Evolutionary conservation across 192 early-diverging fungal species (phyloP), one percentile per base, ranked within the genome.

Genomic region (Backusella luteola): DNA sequence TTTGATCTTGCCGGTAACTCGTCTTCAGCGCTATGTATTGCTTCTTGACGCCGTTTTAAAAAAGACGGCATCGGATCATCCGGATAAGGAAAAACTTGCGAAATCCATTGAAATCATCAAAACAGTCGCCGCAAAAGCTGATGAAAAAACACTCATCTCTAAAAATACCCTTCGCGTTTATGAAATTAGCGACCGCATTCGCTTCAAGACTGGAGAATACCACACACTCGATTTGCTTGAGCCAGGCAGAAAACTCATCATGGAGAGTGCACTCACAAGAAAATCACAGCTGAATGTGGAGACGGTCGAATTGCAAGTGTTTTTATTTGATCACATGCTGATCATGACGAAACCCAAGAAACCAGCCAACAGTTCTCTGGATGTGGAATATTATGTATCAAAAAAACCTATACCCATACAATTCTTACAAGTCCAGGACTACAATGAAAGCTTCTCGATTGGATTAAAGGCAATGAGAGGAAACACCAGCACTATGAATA

Each of bases 291-390:
- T 77, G 52, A 73, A 75, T 9, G 83, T 84, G 29, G 91, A 91
- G 49, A 87, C 89, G 17, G 77, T 89, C 2, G 93, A 94, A 39
- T 69, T 98, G 19, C 83, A 88, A 42, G 89, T 98, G 21, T 94
- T 95, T 79, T 81, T 98, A 46, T 93, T 99, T 67, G 97, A 99
- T 83, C 93, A 98, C 84, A 86, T 92, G 78, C 76, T 95, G 23
- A 76, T 95, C 26, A 87, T 95, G 87, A 89, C 92, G 68, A 92
- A 89, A 76, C 84, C 59, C 89, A 89, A 83, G 80, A 75, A 75
- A 35, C 42, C 70, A 7, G 14, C 41, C 17, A 84, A 84, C 35
- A 85, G 85, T 69, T 84, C 87, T 14, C 82, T 80, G 6, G 90
- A 89, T 39, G 89, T 89, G 8, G 88, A 89, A 70, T 90, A 87